Conservation (phyloP, 306 rosid genomes). For the Senna siamea region DNA sequence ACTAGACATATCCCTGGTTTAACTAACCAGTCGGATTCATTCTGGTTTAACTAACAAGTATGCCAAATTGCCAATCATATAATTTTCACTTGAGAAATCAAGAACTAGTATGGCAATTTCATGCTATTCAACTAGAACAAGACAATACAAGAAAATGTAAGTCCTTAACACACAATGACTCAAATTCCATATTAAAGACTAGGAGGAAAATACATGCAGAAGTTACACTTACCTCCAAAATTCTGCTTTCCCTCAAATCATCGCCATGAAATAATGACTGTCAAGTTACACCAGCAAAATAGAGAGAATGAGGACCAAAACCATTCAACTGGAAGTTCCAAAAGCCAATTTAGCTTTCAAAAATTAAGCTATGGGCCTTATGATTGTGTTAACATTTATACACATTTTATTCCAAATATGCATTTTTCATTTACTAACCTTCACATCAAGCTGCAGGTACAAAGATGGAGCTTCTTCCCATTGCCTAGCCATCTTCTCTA, state of each 20-base stretch:
- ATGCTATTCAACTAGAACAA: too few relatives aligned
- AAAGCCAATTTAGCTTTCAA: neutral
- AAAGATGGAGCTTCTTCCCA: slow-evolving; percentile 93
- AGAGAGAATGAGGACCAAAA: slow-evolving; percentile 40
- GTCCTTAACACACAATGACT: slow-evolving; percentile 20
- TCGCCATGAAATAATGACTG: slow-evolving; percentile 92
- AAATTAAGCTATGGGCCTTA: slow-evolving; percentile 11
- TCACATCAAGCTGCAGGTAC: slow-evolving; percentile 78
- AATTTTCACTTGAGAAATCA: too few relatives aligned
- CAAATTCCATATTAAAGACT: slow-evolving; percentile 8
- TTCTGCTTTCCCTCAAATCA: slow-evolving; percentile 79
- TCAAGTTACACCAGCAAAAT: slow-evolving; percentile 45
- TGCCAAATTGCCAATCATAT: too few relatives aligned
- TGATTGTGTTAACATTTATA: slow-evolving; percentile 12
- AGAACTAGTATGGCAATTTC: too few relatives aligned
- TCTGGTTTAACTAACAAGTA: too few relatives aligned
- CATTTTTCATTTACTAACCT: slow-evolving; percentile 49
- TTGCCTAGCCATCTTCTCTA: slow-evolving; percentile 78
- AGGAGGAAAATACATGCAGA: slow-evolving; percentile 18
- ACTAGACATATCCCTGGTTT: too few relatives aligned
- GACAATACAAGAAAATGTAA: too few relatives aligned
- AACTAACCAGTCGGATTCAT: too few relatives aligned
- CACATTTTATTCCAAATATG: slow-evolving; percentile 31
- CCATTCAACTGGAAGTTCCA: slow-evolving; percentile 21
- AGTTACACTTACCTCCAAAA: slow-evolving; percentile 73